Evolutionary conservation across 2,329 filamentous ascomycete species (phyloP).

Genomic region (Alternaria metachromatica): DNA sequence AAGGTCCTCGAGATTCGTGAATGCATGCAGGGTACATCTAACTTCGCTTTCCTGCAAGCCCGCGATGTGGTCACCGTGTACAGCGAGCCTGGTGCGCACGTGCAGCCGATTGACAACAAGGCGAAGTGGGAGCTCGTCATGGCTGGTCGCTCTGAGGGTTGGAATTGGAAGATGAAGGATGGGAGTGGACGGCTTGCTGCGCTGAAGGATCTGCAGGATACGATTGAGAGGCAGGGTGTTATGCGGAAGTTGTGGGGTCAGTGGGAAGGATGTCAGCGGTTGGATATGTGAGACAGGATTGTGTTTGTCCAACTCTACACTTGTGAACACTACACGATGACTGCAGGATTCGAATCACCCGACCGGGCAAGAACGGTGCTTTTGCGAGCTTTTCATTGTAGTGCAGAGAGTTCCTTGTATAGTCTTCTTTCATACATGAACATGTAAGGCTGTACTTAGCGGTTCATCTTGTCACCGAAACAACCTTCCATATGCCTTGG

Average conservation of each 20-base stretch:
- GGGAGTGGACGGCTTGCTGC: constrained; percentile 14
- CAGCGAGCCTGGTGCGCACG: neutral
- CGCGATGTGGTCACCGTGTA: constrained; percentile 8
- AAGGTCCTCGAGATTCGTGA: constrained; percentile 20
- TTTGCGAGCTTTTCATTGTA: no score
- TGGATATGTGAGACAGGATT: no score
- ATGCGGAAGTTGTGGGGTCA: constrained; percentile 10
- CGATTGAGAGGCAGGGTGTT: constrained; percentile 12
- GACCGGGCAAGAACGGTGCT: no score
- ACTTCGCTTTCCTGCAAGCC: constrained; percentile 19
- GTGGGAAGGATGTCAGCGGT: neutral
- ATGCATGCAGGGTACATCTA: neutral
- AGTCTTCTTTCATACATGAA: no score
- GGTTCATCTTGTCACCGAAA: no score
- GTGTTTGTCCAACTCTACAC: no score
- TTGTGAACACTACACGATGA: no score
- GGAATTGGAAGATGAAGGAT: constrained; percentile 4
- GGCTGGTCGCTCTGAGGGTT: constrained; percentile 7
- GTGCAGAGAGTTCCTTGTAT: no score
- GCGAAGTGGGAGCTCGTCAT: constrained; percentile 14
- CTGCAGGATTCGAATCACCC: no score
- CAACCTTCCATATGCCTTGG: no score
- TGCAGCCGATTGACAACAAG: constrained; percentile 2
- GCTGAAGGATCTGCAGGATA: constrained; percentile 13
- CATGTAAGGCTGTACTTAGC: no score